Conservation (phyloP, 2,329 filamentous ascomycete genomes). For the Erysiphe pulchra region DNA sequence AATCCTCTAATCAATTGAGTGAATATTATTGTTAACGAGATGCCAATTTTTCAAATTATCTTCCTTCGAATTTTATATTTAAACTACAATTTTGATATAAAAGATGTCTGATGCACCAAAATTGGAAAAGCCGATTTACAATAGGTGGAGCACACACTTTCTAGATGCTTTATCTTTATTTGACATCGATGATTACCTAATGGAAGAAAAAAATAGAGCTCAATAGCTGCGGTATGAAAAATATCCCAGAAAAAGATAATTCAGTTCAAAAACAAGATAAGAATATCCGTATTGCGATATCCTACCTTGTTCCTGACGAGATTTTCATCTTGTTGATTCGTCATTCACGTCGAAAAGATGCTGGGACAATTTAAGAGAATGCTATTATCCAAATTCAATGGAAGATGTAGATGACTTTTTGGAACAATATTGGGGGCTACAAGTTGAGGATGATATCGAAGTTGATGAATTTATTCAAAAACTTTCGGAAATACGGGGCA, state of each 20-base stretch:
- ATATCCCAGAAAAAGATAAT: neutral
- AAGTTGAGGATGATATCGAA: neutral
- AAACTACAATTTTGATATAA: neutral
- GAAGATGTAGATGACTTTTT: neutral
- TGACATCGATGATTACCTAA: neutral
- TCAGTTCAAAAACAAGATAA: neutral
- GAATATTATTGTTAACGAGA: neutral
- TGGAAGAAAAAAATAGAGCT: neutral
- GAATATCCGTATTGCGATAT: neutral
- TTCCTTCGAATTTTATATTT: neutral
- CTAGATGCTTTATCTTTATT: neutral
- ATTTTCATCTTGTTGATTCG: neutral
- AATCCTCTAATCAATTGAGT: neutral
- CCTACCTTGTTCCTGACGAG: neutral
- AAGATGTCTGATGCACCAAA: neutral
- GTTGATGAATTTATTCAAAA: neutral
- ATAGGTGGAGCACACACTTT: slow-evolving; percentile 1
- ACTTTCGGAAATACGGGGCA: neutral
- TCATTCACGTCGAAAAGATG: neutral
- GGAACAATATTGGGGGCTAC: neutral
- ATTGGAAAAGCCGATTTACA: neutral
- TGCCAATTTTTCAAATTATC: neutral
- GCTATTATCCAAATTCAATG: neutral
- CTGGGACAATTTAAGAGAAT: neutral
- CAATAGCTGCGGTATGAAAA: neutral